Evolutionary conservation across 148 eudicot species (phyloP), one percentile per base, ranked within the genome.

Genomic region (Linanthus parryae): DNA sequence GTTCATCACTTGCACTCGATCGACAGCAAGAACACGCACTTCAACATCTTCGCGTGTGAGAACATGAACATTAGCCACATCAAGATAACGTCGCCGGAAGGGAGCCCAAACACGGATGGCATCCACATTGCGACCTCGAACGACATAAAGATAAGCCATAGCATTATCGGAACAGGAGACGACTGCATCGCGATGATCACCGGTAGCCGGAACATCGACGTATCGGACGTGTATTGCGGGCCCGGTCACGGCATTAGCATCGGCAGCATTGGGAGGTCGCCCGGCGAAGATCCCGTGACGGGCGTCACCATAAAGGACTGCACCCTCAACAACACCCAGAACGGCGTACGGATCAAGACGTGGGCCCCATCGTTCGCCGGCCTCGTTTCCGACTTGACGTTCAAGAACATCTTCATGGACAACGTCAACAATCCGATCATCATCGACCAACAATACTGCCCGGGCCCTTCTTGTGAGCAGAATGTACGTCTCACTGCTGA

Each of bases 171-270:
- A 14, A 75, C 82, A 0, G 88, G 94, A 0, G 88, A 85, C 41
- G 88, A 85, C 48, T 85, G 88, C 46, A 28, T 85, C 13, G 55
- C 88, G 15, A 69, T 85, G 41, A 48, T 76, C n/a, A 33, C 67
- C 0, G 88, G 85, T 2, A 59, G 68, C 42, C 28, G 10, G 7
- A 26, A 73, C 49, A 61, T 85, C 4, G 56, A 62, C 30, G 55
- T 85, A 2, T 3, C 20, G 0, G 55, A 46, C 0, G 73, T 82
- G n/a, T 0, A 27, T 0, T 81, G 94, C 31, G 94, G 94, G 15
- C 94, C 85, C 0, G 85, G 94, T 0, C 94, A 85, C 18, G 94
- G 85, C 0, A 71, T 84, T 31, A 81, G 94, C 26, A 58, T 84
- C 1, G 94, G 94, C 0, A 84, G 94, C 48, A 50, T 84, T 3